Conservation (phyloP, 1,284 basidiomycete genomes). For the Lignosus rhinocerotis region DNA sequence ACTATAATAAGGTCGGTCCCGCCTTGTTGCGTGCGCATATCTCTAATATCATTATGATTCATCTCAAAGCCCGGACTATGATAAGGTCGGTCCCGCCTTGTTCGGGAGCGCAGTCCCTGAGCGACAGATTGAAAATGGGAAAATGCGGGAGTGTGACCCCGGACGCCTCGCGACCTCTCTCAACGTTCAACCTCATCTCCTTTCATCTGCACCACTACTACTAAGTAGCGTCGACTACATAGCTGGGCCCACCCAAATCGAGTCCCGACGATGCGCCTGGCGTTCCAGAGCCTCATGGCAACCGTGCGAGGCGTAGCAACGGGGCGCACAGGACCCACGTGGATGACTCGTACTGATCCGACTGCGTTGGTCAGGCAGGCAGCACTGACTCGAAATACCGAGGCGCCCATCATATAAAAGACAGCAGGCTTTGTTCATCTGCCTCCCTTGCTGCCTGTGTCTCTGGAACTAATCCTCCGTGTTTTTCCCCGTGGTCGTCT, state of each 20-base stretch:
- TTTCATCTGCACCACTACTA: not conserved
- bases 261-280: not conserved
- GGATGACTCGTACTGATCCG: conserved; percentile 23
- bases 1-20: not conserved
- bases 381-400: conserved; percentile 20
- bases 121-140: not conserved
- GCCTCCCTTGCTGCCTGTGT: no score
- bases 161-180: no score
- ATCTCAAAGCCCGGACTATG: not conserved
- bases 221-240: not conserved
- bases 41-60: no score
- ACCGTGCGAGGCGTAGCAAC: not conserved
- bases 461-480: no score
- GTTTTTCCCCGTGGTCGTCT: no score
- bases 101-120: not conserved
- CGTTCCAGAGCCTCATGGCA: conserved; percentile 16
- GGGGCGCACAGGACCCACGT: conserved; percentile 15
- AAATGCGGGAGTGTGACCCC: not conserved
- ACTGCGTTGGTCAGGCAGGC: conserved; percentile 8
- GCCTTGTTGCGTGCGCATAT: no score
- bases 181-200: not conserved
- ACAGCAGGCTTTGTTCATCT: not conserved
- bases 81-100: not conserved
- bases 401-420: conserved; percentile 14
- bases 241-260: not conserved